phyloP scores from a whole-genome alignment of 1,139 yeast genomes.

The Kodamaea suecica region DNA sequence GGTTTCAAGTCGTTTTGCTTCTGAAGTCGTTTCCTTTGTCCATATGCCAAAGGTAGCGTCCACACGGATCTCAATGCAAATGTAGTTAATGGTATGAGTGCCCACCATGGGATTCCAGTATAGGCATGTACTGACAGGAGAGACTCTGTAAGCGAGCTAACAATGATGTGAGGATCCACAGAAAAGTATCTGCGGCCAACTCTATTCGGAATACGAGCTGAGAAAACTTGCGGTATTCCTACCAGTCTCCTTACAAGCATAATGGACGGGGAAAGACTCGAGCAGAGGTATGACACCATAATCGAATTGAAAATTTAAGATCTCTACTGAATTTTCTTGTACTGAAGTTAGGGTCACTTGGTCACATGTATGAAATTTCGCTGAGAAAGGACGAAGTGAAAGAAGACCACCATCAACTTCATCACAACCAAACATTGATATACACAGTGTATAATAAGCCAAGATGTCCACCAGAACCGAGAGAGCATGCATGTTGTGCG shows the following conservation, averaged over 20 bases:
- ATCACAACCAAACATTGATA: not conserved
- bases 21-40: conserved; percentile 65
- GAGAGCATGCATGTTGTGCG: conserved; percentile 97
- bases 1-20: conserved; percentile 72
- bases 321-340: too few species aligned
- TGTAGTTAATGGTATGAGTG: conserved; percentile 72
- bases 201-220: not conserved
- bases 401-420: too few species aligned
- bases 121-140: conserved; percentile 48
- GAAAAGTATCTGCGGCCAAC: conserved; percentile 10
- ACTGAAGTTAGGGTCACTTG: too few species aligned
- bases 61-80: conserved; percentile 58
- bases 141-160: conserved; percentile 37
- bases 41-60: conserved; percentile 76
- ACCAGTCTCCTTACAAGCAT: not conserved
- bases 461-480: conserved; percentile 64
- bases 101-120: conserved; percentile 80
- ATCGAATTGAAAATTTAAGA: not conserved
- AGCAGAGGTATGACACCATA: not conserved
- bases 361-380: too few species aligned
- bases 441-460: conserved; percentile 1
- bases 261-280: not conserved
- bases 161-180: conserved; percentile 22
- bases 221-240: not conserved
- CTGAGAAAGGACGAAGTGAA: too few species aligned